Percentiles rank a stretch among this genome's conserved stretches.
Conservation (phyloP, 2,329 filamentous ascomycete genomes). For the Ophiostoma triangulosporum region DNA sequence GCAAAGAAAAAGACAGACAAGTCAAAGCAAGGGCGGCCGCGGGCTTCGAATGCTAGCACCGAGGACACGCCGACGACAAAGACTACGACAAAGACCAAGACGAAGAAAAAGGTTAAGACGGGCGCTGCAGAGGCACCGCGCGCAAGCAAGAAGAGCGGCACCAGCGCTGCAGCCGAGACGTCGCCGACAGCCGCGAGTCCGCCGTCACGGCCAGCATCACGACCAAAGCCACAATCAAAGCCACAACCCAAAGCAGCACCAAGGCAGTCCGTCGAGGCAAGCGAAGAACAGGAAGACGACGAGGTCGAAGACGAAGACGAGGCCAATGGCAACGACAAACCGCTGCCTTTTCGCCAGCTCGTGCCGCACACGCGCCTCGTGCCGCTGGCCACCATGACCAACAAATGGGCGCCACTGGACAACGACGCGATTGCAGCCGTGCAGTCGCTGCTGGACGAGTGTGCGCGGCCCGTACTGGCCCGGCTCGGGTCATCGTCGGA, state of each 20-base stretch:
- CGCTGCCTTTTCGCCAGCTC: constrained; percentile 33
- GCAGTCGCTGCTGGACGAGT: constrained; percentile 40
- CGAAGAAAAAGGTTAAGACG: neutral
- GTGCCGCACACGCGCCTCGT: constrained; percentile 37
- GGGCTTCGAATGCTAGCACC: neutral
- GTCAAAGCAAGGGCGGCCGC: neutral
- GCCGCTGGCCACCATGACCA: constrained; percentile 49
- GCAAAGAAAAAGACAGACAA: neutral
- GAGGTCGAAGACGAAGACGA: neutral
- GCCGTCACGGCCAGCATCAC: neutral
- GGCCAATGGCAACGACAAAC: neutral
- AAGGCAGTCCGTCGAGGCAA: neutral
- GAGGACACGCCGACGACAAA: neutral
- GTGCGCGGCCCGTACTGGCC: constrained; percentile 48
- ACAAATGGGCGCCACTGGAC: constrained; percentile 52
- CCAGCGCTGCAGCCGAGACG: neutral
- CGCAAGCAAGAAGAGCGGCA: neutral
- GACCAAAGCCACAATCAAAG: too few relatives aligned
- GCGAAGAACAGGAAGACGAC: neutral
- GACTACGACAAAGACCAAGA: neutral
- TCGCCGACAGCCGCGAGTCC: neutral
- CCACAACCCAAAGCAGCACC: neutral
- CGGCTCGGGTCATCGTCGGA: constrained; percentile 29
- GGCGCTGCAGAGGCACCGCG: neutral
- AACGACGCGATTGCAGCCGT: constrained; percentile 40